Evolutionary conservation across 768 basidiomycete genomes (phyloP), one percentile per base, ranked within the genome.

Genomic region (Mycena amicta): DNA sequence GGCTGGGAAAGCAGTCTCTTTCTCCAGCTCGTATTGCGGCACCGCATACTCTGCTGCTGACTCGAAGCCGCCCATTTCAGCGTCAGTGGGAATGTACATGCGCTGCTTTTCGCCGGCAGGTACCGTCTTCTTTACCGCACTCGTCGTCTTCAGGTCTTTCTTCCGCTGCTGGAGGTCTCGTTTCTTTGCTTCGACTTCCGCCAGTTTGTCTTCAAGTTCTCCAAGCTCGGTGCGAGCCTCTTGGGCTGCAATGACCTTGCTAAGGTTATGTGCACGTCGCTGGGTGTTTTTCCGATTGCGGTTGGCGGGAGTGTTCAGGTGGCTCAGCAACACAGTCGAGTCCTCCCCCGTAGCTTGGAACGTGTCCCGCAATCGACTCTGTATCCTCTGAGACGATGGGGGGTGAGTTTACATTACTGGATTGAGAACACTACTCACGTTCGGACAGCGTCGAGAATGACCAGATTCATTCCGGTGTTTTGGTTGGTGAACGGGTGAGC

Each of bases 401-500:
- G n/a, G 37, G 25, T 2, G 37, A n/a, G n/a, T n/a, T 29, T 47
- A 31, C 6, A 20, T 16, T 4, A 15, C 13, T 46, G 16, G 2
- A 20, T 20, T 3, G 23, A 23, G 40, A 28, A 28, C 2, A 46
- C 57, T 59, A 23, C n/a, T n/a, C n/a, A 66, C 64, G 2, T 30
- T 20, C 56, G 37, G 26, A 67, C 66, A 4, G 59, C 61, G 8
- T 52, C 65, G 0, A 67, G 50, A n/a, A 67, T 53, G 0, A 57
- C 13, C 1, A 67, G 56, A 47, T 62, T 60, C 20, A 52, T 67
- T 3, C 62, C 65, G 0, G 61, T 61, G 41, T 57, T 47, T 29
- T 47, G 37, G 49, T 66, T 66, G 18, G 63, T 58, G 22, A 57
- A 53, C 20, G 63, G 57, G 30, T 66, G 65, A 5, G 65, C 52